Base-by-base conservation (phyloP, 352 stramenopile genomes). In the Pseudoperonospora humuli region DNA sequence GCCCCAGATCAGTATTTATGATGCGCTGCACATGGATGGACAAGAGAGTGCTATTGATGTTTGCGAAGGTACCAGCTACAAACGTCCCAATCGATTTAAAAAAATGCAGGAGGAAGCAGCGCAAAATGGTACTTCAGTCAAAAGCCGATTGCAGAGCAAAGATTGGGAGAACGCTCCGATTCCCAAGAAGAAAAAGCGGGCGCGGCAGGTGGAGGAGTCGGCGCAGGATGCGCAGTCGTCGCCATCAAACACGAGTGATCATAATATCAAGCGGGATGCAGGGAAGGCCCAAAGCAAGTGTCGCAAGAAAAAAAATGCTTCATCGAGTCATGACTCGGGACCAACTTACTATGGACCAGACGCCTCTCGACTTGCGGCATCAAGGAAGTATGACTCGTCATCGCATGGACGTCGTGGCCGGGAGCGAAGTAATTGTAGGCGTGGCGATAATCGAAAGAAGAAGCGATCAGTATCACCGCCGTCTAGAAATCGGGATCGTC, bases 1-100 rank as follows among this genome's bases (percentile, higher is more conserved):
- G 11, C 65, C 50, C 34, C 70, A 83, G 48, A 63, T 83, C 14
- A 72, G 66, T 63, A 62, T 83, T 48, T 78, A 79, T 56, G 65
- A 78, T 32, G 70, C 70, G 24, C 50, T 83, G 20, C 54, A 71
- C 33, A 50, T 83, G n/a, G 63, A 78, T 8, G 43, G 39, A 15
- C 25, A 68, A 31, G 64, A 75, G 29, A 67, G 53, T 40, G 37
- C 40, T n/a, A 35, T 49, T 20, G 57, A 58, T 23, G 46, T 48
- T 40, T 49, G 57, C 3, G 65, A 79, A 17, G 53, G 54, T 3
- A 45, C 54, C 21, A 39, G 54, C 27, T 76, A 59, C 57, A 83
- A 83, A 43, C 67, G 70, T n/a, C 62, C 70, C 13, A 80, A 27
- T 49, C 52, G 40, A 11, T 79, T 80, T 59, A 77, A 70, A 38